A percentile compares a stretch with the other conserved stretches of the same genome.
These are phyloP conservation scores for Penicillium roqueforti DNA, from an alignment of 495 filamentous ascomycete genomes.

Conservation along the genomic window DNA sequence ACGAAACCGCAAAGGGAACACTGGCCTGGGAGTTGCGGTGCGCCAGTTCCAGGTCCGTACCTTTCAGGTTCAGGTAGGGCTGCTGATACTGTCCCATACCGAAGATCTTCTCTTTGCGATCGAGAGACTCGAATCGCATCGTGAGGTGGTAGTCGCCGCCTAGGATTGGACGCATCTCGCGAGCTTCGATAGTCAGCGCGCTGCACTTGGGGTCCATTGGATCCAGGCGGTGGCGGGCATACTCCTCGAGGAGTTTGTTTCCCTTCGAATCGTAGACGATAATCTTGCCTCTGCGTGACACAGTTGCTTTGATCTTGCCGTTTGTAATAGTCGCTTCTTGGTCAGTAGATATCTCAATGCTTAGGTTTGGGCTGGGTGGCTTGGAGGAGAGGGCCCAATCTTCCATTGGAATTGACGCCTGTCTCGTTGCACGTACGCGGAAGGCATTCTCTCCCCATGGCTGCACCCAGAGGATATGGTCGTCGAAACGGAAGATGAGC, in stretches of 20 bases:
- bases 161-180: constrained; percentile 50
- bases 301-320: constrained; percentile 47
- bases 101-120: constrained; percentile 51
- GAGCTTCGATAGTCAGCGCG: constrained; percentile 49
- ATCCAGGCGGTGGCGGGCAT: constrained; percentile 48
- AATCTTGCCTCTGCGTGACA: constrained; percentile 46
- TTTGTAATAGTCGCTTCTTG: constrained; percentile 45
- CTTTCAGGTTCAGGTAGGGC: constrained; percentile 52
- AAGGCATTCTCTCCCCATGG: constrained; percentile 53
- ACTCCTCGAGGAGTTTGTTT: constrained; percentile 51
- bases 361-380: constrained; percentile 12
- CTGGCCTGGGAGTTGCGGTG: constrained; percentile 60
- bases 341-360: constrained; percentile 21
- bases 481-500: constrained; percentile 48
- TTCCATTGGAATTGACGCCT: constrained; percentile 43
- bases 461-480: constrained; percentile 51
- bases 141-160: constrained; percentile 53
- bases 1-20: constrained; percentile 53
- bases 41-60: constrained; percentile 52
- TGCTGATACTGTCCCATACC: constrained; percentile 65
- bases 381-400: constrained; percentile 49
- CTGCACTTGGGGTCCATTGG: constrained; percentile 52
- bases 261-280: constrained; percentile 45
- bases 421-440: constrained; percentile 51
- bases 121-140: constrained; percentile 48